Evolutionary conservation across 495 filamentous ascomycete species (phyloP).

Genomic region (Podospora pseudoanserina): DNA sequence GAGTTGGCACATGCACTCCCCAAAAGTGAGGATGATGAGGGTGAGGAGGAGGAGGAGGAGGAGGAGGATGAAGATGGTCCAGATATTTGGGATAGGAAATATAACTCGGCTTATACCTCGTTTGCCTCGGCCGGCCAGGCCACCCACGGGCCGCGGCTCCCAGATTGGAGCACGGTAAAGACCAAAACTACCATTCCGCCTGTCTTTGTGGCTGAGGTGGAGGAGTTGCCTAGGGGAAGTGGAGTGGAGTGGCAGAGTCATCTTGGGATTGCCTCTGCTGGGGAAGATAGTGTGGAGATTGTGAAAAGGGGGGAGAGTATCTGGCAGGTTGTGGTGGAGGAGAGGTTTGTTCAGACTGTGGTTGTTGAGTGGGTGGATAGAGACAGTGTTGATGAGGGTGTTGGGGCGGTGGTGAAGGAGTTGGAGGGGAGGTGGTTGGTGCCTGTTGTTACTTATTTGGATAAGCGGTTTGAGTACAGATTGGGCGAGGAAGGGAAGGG

Average conservation of each 20-base stretch:
- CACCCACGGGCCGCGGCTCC: conserved; percentile 26
- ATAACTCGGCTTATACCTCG: conserved; percentile 44
- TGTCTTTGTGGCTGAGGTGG: conserved; percentile 64
- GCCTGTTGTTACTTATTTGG: conserved; percentile 20
- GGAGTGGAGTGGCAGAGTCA: conserved; percentile 36
- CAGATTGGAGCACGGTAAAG: conserved; percentile 10
- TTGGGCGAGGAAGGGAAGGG: background rate
- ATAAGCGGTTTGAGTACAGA: conserved; percentile 1
- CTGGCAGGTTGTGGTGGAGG: conserved; percentile 16
- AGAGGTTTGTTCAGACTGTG: conserved; percentile 25
- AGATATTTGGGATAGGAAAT: conserved; percentile 71
- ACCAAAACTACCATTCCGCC: conserved; percentile 46
- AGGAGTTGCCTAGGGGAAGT: conserved; percentile 29
- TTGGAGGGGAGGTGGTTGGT: background rate
- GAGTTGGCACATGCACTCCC: conserved; percentile 29
- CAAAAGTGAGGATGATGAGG: conserved; percentile 17
- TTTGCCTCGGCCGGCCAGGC: conserved; percentile 20
- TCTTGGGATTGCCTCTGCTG: conserved; percentile 23
- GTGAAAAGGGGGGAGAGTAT: conserved; percentile 3
- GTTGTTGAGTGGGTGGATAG: conserved; percentile 16
- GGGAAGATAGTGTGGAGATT: conserved; percentile 4
- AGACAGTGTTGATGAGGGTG: too few relatives aligned
- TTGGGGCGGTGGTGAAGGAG: background rate
- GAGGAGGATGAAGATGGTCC: conserved; percentile 45
- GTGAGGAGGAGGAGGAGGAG: conserved; percentile 28